phyloP scores from a whole-genome alignment of 2,329 filamentous ascomycete species.

The Colletotrichum gigasporum region DNA sequence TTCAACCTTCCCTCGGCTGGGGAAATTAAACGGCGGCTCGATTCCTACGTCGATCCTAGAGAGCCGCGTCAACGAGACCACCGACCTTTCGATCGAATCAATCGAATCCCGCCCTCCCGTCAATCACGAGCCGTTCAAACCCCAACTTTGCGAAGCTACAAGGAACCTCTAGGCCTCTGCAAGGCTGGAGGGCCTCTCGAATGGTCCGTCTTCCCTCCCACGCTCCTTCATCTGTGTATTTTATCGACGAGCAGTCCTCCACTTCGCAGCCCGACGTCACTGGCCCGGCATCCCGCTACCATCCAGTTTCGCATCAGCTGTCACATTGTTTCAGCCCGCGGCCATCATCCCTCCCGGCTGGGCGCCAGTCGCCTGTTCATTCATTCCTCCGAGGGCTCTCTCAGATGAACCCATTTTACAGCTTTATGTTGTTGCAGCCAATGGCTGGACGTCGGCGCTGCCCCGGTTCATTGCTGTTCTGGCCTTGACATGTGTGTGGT shows the following conservation, averaged over 20 bases:
- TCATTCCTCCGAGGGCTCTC: not conserved
- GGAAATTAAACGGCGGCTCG: slow-evolving; percentile 23
- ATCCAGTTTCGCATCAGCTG: slow-evolving; percentile 18
- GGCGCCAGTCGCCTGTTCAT: slow-evolving; percentile 1
- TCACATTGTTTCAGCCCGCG: slow-evolving; percentile 22
- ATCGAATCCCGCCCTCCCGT: no score
- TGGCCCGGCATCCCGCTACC: not conserved
- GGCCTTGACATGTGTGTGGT: not conserved
- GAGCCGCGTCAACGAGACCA: slow-evolving; percentile 7
- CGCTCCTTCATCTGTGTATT: not conserved
- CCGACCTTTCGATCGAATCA: not conserved
- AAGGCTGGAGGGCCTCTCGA: not conserved
- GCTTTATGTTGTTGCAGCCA: not conserved
- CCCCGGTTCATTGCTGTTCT: not conserved
- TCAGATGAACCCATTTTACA: slow-evolving; percentile 23
- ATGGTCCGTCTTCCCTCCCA: not conserved
- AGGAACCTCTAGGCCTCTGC: not conserved
- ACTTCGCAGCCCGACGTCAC: not conserved
- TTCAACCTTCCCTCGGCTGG: slow-evolving; percentile 21
- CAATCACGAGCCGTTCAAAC: no score
- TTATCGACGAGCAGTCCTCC: no score
- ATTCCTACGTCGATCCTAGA: slow-evolving; percentile 22
- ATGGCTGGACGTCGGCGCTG: not conserved
- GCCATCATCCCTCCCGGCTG: slow-evolving; percentile 9
- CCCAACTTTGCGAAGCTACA: not conserved